A percentile compares a stretch with the other conserved stretches of the same genome.
Evolutionary conservation across 768 basidiomycete species (phyloP).

Genomic region (Termitomyces sp.): DNA sequence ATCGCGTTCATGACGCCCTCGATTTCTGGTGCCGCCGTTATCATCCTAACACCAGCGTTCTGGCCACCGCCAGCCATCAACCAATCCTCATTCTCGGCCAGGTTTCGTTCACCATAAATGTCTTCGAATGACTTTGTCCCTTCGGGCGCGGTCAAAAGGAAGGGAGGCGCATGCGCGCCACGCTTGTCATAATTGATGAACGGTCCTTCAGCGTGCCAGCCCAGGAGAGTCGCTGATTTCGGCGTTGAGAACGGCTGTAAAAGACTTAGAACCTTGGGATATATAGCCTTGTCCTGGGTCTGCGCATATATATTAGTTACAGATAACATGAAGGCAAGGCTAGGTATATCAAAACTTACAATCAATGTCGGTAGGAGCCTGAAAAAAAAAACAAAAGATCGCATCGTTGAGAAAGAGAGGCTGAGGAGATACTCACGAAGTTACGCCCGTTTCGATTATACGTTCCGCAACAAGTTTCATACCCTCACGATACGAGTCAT

Average conservation of each 20-base stretch:
- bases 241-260: slow-evolving; percentile 63
- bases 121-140: slow-evolving; percentile 67
- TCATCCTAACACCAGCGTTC: slow-evolving; percentile 62
- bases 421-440: slow-evolving; percentile 51
- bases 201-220: slow-evolving; percentile 91
- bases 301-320: slow-evolving; percentile 19
- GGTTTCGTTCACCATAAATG: slow-evolving; percentile 65
- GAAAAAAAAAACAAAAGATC: slow-evolving; percentile 21
- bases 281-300: slow-evolving; percentile 76
- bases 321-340: neutral
- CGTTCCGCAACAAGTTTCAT: slow-evolving; percentile 66
- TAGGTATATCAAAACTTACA: slow-evolving; percentile 32
- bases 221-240: slow-evolving; percentile 67
- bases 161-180: slow-evolving; percentile 73
- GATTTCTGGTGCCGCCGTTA: slow-evolving; percentile 86
- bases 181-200: slow-evolving; percentile 80
- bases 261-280: slow-evolving; percentile 63
- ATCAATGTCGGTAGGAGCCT: slow-evolving; percentile 67
- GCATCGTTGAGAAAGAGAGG: neutral
- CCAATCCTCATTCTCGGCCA: slow-evolving; percentile 65
- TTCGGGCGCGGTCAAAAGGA: slow-evolving; percentile 56
- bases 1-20: slow-evolving; percentile 76
- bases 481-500: slow-evolving; percentile 61
- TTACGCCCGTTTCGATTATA: slow-evolving; percentile 85
- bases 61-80: slow-evolving; percentile 42